Evolutionary conservation across 352 stramenopile genomes (phyloP), one percentile per base, ranked within the genome.

Genomic region (Pythium dissimile): DNA sequence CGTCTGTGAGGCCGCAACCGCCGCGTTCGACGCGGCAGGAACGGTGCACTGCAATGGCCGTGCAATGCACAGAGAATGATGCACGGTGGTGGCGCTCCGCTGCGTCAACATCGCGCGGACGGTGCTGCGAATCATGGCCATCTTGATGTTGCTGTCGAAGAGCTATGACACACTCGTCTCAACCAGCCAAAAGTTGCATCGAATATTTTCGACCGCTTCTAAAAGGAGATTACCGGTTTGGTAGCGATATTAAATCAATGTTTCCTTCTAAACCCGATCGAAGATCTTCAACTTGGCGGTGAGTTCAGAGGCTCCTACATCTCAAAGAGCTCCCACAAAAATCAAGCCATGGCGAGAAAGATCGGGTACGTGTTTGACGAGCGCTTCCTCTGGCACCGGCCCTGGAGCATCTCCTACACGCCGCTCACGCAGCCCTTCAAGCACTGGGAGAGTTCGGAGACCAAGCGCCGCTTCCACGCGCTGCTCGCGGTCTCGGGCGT

Each of bases 301-400:
- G n/a, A n/a, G n/a, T n/a, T n/a, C n/a, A n/a, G n/a, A n/a, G n/a
- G n/a, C n/a, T 20, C 26, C 21, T 30, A 49, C 34, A 20, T 20
- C 35, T 30, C 54, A 34, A 63, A 16, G 18, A 57, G 18, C 38
- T 43, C 37, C 44, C n/a, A 57, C 37, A 32, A 21, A n/a, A 5
- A 51, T 6, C 5, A 7, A 1, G 8, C 24, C 23, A 62, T 67
- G 51, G 18, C 44, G 31, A 55, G 64, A 9, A 62, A 49, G 20
- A 56, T 81, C n/a, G 83, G 83, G 8, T 94, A 92, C 65, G 85
- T 94, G 0, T 94, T 77, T 48, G 83, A 94, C 32, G 80, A 94
- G 69, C 75, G 80, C 18, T 92, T 79, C 72, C 60, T 92, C 48
- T 92, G 85, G 85, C 83, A 95, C 46, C 62, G 67, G 0, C 65